These are phyloP conservation scores for Sugiyamaella boreocaroliniensis DNA, from an alignment of 805 yeast species.

Conservation along the genomic window DNA sequence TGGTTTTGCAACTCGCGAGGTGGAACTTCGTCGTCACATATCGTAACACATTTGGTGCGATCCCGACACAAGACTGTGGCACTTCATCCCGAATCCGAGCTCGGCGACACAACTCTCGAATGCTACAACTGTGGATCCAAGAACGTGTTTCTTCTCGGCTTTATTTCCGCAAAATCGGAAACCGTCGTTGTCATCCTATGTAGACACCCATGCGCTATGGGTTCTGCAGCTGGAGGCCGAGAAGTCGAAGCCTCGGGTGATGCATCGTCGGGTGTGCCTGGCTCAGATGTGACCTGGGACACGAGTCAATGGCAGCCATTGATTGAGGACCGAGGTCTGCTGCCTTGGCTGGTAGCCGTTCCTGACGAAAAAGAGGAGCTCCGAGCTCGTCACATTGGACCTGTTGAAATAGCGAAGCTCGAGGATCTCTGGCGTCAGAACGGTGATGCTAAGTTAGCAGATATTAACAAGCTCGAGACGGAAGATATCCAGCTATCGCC, in stretches of 20 bases:
- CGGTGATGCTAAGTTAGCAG: conserved; percentile 63
- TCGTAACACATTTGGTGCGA: conserved; percentile 75
- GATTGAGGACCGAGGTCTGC: conserved; percentile 68
- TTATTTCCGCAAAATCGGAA: conserved; percentile 79
- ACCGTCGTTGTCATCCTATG: conserved; percentile 82
- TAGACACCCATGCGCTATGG: conserved; percentile 65
- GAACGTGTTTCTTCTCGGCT: conserved; percentile 76
- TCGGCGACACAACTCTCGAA: conserved; percentile 82
- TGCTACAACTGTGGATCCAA: conserved; percentile 85
- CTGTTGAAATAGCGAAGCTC: conserved; percentile 59
- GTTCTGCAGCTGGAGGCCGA: conserved; percentile 47
- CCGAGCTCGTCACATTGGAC: conserved; percentile 50
- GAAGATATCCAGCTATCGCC: conserved; percentile 60
- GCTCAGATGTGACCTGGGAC: conserved; percentile 59
- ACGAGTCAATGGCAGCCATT: conserved; percentile 81
- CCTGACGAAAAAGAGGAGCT: conserved; percentile 61
- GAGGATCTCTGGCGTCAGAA: conserved; percentile 80
- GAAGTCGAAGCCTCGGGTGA: neutral
- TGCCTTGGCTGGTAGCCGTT: conserved; percentile 72
- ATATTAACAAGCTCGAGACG: conserved; percentile 42
- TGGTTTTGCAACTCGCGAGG: conserved; percentile 86
- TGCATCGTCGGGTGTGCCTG: neutral
- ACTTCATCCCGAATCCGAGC: conserved; percentile 70
- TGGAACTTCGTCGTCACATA: conserved; percentile 61
- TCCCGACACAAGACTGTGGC: conserved; percentile 69